Base-by-base conservation (phyloP, 192 early-diverging fungal species). In the Blastocladiella britannica region DNA sequence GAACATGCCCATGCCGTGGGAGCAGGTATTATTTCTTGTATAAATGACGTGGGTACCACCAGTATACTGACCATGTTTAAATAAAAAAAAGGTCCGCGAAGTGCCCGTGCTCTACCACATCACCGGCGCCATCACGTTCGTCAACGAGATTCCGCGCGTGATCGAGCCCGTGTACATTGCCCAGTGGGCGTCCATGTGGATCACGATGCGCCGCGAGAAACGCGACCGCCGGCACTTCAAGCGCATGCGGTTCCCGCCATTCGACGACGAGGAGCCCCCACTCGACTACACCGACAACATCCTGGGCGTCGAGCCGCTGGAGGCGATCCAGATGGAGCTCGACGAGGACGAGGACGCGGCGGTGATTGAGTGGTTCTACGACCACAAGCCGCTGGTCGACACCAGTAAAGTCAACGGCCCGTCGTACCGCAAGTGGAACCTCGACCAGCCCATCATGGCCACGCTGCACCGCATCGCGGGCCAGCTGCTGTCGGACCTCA, bases 1-100 rank as follows among this genome's bases (percentile, higher is more conserved):
- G 65, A 96, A 95, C 63, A 98, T 98, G 90, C 95, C 91, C n/a
- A 95, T 96, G 95, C 94, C 94, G 1, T 97, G 94, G 94, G 94
- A 97, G 72, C 92, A 95, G 61, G 85, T 81, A 12, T 25, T n/a
- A n/a, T n/a, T n/a, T n/a, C n/a, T n/a, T n/a, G n/a, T n/a, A n/a
- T n/a, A n/a, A n/a, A n/a, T n/a, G n/a, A n/a, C n/a, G n/a, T n/a
- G n/a, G n/a, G n/a, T n/a, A n/a, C n/a, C n/a, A n/a, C n/a, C n/a
- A n/a, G 58, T 1, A 26, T 15, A 25, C 29, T 0, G 18, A 12
- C 26, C 15, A 7, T 31, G 47, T 5, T 7, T 4, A 53, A 4
- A 2, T 52, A 22, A 51, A 29, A 25, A 4, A 4, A 22, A 65
- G 66, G 80, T 87, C 60, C 82, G 92, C 63, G 92, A 98, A 63